Evolutionary conservation across 2,329 filamentous ascomycete species (phyloP), one percentile per base, ranked within the genome.

Genomic region (Fonsecaea monophora): DNA sequence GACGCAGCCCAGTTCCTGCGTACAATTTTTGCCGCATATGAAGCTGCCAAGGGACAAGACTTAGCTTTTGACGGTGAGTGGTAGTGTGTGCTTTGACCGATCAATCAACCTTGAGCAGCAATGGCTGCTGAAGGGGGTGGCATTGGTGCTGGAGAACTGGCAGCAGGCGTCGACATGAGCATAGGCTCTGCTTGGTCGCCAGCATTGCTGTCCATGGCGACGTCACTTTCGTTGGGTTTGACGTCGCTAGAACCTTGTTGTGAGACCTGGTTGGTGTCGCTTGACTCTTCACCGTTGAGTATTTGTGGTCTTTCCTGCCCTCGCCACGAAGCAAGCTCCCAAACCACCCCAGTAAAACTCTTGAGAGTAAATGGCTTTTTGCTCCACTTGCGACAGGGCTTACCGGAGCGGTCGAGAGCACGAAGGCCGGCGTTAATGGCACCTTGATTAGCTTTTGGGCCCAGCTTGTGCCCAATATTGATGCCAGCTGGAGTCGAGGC

Each of bases 341-440:
- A 97, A 37, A 86, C 76, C 15, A 92, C 86, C 61, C 94, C 94
- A 0, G 94, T 97, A 78, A 98, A 98, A 78, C 90, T 96, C 84
- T 96, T 97, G 73, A 98, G 83, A 57, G 84, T 85, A 77, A 98
- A 92, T 64, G 89, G 86, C 70, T 92, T 92, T 78, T 89, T 92
- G 77, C 88, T 85, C 95, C 95, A 99, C 78, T 89, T 94, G 71
- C 94, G 91, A 79, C 94, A 97, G 9, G 95, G 94, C 75, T 94
- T 91, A 72, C 94, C 94, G 7, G 91, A 91, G 68, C 94, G 90
- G 79, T 99, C 95, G 71, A 99, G 90, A 12, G 95, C 94, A 63
- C 95, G 92, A 58, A 99, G 89, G 60, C 92, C 92, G 62, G 95
- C 95, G 77, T 99, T 99, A 84, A 99, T 99, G 67, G 94, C 94